Evolutionary conservation across 108 stramenopile species (phyloP).

Genomic region (Chaetoceros tenuissimus): DNA sequence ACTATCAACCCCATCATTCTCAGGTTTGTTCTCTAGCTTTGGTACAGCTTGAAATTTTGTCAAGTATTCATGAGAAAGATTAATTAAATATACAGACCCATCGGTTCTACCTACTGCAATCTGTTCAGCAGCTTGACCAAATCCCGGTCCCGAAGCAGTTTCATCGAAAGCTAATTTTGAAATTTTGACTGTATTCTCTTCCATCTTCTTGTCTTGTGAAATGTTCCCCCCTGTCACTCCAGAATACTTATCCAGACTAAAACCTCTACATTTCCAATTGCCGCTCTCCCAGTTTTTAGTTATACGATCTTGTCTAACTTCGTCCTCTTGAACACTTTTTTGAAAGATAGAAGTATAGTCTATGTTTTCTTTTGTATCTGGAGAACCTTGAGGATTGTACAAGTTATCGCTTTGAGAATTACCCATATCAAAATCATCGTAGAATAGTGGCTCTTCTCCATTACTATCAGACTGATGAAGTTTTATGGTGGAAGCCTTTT

Average conservation of each 20-base stretch:
- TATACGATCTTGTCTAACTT: neutral
- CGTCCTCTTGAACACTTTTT: neutral
- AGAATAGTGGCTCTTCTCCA: no score
- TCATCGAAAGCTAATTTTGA: conserved; percentile 3
- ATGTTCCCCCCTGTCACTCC: neutral
- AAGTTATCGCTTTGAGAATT: no score
- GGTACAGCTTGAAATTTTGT: conserved; percentile 33
- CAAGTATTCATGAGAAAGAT: conserved; percentile 40
- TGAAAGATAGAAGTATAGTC: neutral
- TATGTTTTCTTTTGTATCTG: no score
- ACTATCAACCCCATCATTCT: neutral
- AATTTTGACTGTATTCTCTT: neutral
- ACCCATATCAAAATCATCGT: no score
- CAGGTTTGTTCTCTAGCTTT: neutral
- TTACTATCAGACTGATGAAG: no score
- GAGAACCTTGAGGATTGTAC: no score
- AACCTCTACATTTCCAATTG: neutral
- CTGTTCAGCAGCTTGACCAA: neutral
- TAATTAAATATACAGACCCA: conserved; percentile 42
- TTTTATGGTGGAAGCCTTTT: no score
- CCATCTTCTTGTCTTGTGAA: neutral
- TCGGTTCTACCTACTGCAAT: conserved; percentile 52
- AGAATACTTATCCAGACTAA: neutral
- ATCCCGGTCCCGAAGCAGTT: neutral
- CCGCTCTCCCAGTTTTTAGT: neutral